Base-by-base conservation (phyloP, 495 filamentous ascomycete species). In the Immersiella caudata region DNA sequence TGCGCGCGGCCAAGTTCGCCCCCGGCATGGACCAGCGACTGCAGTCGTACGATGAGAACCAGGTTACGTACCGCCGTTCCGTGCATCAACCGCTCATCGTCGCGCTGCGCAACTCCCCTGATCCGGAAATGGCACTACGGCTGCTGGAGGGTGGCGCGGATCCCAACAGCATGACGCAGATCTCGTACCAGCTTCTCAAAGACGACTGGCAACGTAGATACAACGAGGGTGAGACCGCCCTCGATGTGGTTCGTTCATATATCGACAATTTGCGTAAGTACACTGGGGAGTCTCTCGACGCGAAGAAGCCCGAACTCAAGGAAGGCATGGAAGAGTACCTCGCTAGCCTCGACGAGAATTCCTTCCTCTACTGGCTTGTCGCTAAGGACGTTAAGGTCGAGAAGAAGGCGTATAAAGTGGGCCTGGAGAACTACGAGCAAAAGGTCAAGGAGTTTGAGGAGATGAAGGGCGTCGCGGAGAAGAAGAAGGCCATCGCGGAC, bases 131-230 rank as follows among this genome's bases (percentile, higher is more conserved):
- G 16, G 88, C 85, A 6, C 65, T 87, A 4, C 80, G 84, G 25
- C 78, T 94, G 6, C 71, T 93, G 1, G 74, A 80, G 27, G 80
- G 76, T 33, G 90, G 90, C 14, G 88, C 79, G 0, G 83, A 90
- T 74, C 81, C 84, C 0, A 88, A 87, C 62, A 76, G 82, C 0
- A 60, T 88, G 5, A 75, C 81, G 0, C 72, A 71, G 5, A 29
- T 60, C 1, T 79, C 79, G 14, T 67, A 82, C n/a, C 55, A 69
- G 1, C 58, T 74, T 12, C 18, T 85, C n/a, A 35, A 66, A 18
- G 50, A 74, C 21, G 40, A 66, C 0, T 74, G 63, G 29, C 40
- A n/a, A 9, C 21, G 33, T n/a, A 56, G 40, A 12, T 46, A 46
- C 40, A 46, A 68, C 11, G 24, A 33, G 7, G 85, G 81, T 8